Conservation (phyloP, 1,284 basidiomycete species). For the Tylopilus orsonianus region DNA sequence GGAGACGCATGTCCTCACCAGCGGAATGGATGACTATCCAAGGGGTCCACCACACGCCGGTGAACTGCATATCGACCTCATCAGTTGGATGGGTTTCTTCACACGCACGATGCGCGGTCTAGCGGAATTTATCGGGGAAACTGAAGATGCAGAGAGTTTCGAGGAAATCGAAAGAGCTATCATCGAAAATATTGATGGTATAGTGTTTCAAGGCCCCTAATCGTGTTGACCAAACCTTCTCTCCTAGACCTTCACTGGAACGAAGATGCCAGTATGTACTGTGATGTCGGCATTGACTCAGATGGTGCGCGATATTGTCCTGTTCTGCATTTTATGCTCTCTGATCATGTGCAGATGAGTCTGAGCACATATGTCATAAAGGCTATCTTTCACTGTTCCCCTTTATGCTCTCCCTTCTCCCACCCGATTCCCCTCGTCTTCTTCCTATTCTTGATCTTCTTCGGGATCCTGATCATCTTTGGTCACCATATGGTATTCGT, state of each 20-base stretch:
- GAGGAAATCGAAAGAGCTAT: conserved; percentile 77
- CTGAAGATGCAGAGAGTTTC: conserved; percentile 78
- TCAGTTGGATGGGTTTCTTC: conserved; percentile 95
- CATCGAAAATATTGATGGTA: conserved; percentile 84
- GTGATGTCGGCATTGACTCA: conserved; percentile 82
- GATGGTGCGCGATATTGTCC: conserved; percentile 53
- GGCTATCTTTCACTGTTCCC: conserved; percentile 95
- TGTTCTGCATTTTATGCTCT: conserved; percentile 12
- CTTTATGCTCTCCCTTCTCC: conserved; percentile 79
- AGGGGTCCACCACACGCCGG: conserved; percentile 85
- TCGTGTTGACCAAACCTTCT: conserved; percentile 5
- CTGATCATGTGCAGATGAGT: conserved; percentile 65
- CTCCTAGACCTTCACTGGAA: conserved; percentile 87
- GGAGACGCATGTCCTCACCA: conserved; percentile 84
- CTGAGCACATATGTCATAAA: conserved; percentile 85
- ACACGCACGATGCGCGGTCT: conserved; percentile 86
- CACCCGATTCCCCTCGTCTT: conserved; percentile 74
- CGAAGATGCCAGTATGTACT: conserved; percentile 88
- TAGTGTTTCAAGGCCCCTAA: conserved; percentile 13
- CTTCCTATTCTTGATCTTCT: conserved; percentile 79
- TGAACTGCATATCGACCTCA: conserved; percentile 89
- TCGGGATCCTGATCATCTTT: conserved; percentile 78
- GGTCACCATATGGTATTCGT: conserved; percentile 88
- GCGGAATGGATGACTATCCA: conserved; percentile 95
- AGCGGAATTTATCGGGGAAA: conserved; percentile 78